A percentile compares a stretch with the other conserved stretches of the same genome.
These are phyloP conservation scores for Tremella mesenterica DNA, from an alignment of 768 basidiomycete genomes.

Conservation along the genomic window DNA sequence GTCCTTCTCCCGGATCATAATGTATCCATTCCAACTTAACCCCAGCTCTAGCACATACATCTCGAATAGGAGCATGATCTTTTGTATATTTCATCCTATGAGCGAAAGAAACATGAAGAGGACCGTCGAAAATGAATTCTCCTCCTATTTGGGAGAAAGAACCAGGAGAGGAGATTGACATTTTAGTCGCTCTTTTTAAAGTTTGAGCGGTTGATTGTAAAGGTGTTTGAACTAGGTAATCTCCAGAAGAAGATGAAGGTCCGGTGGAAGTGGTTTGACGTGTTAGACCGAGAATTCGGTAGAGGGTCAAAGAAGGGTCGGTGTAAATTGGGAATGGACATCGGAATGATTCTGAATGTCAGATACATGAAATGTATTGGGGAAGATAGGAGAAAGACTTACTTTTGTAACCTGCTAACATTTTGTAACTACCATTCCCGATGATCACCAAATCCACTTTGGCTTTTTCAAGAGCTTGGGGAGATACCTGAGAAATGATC, in stretches of 20 bases:
- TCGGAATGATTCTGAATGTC: slow-evolving; percentile 51
- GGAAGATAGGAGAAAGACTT: slow-evolving; percentile 27
- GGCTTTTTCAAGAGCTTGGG: slow-evolving; percentile 50
- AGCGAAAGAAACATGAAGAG: slow-evolving; percentile 61
- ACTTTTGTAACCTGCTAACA: slow-evolving; percentile 68
- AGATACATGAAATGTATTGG: background rate
- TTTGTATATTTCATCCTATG: slow-evolving; percentile 75
- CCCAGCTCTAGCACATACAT: slow-evolving; percentile 61
- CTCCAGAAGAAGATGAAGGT: slow-evolving; percentile 48
- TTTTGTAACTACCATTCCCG: slow-evolving; percentile 65
- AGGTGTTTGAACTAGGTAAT: slow-evolving; percentile 60
- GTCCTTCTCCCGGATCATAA: slow-evolving; percentile 34
- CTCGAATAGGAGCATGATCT: slow-evolving; percentile 63
- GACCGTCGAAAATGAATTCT: slow-evolving; percentile 65
- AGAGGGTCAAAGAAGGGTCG: slow-evolving; percentile 62
- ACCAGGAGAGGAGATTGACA: slow-evolving; percentile 58
- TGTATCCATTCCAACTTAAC: slow-evolving; percentile 37
- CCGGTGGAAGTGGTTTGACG: slow-evolving; percentile 50
- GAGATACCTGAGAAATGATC: slow-evolving; percentile 51
- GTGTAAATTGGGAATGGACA: slow-evolving; percentile 68
- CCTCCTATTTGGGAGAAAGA: slow-evolving; percentile 67
- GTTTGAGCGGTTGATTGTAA: slow-evolving; percentile 67
- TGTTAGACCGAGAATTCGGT: slow-evolving; percentile 70
- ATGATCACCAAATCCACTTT: slow-evolving; percentile 62
- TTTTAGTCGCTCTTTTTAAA: slow-evolving; percentile 48